These are phyloP conservation scores for Ophiostoma pallidulum DNA, from an alignment of 2,329 filamentous ascomycete genomes.

Conservation along the genomic window DNA sequence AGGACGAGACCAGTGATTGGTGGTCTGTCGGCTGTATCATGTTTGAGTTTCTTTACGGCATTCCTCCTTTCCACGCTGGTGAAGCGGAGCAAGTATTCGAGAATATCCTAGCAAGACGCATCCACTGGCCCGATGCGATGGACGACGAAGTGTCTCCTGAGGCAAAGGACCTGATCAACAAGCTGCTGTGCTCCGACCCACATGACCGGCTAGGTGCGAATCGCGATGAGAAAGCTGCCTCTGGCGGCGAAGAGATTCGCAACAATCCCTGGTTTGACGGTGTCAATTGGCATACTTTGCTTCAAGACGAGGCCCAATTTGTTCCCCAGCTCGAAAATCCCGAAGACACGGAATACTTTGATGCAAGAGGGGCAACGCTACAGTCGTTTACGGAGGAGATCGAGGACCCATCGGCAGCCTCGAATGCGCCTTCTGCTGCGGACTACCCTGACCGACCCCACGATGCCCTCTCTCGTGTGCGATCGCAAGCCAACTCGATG, in stretches of 20 bases:
- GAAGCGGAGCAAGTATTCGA: constrained; percentile 93
- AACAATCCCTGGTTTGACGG: constrained; percentile 81
- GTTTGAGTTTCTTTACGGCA: constrained; percentile 91
- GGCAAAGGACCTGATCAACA: constrained; percentile 91
- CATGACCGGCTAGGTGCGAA: constrained; percentile 77
- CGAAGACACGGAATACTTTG: constrained; percentile 97
- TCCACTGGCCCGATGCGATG: constrained; percentile 82
- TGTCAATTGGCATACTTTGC: constrained; percentile 78
- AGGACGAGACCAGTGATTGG: constrained; percentile 99
- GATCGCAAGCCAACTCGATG: constrained; percentile 75
- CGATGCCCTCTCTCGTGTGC: constrained; percentile 82
- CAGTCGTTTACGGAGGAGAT: constrained; percentile 91
- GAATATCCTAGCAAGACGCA: constrained; percentile 82
- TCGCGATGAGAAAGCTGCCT: constrained; percentile 67
- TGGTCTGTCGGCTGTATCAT: constrained; percentile 99
- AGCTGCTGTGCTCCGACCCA: constrained; percentile 76
- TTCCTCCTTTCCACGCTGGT: constrained; percentile 83
- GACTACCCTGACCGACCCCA: constrained; percentile 87
- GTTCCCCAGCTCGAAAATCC: constrained; percentile 87
- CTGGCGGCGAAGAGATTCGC: constrained; percentile 84
- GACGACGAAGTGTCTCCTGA: constrained; percentile 75
- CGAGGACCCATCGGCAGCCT: constrained; percentile 75
- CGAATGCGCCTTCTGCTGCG: constrained; percentile 52
- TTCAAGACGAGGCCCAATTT: constrained; percentile 95
- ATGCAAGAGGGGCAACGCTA: constrained; percentile 79